Percentiles rank a stretch among this genome's conserved stretches.
Conservation (phyloP, 2,329 filamentous ascomycete genomes). For the Chrysoporthe austroafricana region DNA sequence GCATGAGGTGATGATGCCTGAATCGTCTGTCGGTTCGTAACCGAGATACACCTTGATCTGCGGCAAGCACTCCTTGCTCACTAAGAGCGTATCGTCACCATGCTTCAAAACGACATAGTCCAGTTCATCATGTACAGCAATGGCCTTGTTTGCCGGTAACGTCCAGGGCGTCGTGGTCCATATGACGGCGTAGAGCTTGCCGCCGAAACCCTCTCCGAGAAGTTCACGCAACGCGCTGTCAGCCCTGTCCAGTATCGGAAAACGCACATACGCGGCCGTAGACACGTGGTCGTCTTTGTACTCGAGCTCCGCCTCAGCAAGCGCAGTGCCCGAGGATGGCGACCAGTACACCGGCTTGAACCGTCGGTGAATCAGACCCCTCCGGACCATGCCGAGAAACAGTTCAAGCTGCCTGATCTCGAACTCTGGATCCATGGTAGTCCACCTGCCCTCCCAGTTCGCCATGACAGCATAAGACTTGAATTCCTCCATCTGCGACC, state of each 20-base stretch:
- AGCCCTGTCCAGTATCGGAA: constrained; percentile 63
- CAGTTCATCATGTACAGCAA: constrained; percentile 78
- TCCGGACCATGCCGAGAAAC: constrained; percentile 75
- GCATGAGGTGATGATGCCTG: constrained; percentile 14
- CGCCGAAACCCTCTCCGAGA: constrained; percentile 42
- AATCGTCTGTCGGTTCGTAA: constrained; percentile 48
- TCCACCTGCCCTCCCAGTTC: constrained; percentile 78
- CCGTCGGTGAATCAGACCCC: constrained; percentile 74
- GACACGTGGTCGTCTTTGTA: constrained; percentile 78
- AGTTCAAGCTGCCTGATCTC: constrained; percentile 76
- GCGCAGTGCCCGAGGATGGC: constrained; percentile 74
- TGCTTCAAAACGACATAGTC: constrained; percentile 71
- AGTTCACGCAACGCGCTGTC: constrained; percentile 44
- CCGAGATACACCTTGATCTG: constrained; percentile 56
- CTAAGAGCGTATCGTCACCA: constrained; percentile 63
- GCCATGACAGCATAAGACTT: constrained; percentile 76
- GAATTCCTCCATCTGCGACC: constrained; percentile 75
- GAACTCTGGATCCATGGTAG: constrained; percentile 77
- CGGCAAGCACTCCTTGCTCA: constrained; percentile 74
- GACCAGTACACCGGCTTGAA: constrained; percentile 90
- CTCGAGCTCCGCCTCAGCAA: constrained; percentile 84
- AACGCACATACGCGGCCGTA: constrained; percentile 77
- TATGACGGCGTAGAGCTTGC: constrained; percentile 76
- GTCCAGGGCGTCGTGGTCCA: constrained; percentile 99
- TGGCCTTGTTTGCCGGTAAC: constrained; percentile 86